Conservation (phyloP, 208 protist genomes). For the Porcisia deanei region DNA sequence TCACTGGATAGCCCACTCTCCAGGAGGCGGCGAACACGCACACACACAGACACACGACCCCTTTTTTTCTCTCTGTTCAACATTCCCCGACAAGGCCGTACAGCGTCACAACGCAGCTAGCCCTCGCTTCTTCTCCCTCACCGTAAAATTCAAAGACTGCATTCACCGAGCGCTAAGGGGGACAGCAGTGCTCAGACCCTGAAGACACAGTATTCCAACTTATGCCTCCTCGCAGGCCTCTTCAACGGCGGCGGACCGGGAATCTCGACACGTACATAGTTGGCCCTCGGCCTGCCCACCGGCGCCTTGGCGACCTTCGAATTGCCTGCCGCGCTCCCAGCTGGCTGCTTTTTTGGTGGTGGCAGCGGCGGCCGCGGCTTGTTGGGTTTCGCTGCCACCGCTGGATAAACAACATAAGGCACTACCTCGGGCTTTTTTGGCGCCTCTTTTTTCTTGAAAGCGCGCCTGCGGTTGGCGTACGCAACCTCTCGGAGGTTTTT, state of each 20-base stretch:
- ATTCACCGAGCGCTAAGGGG: neutral
- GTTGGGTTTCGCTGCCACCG: neutral
- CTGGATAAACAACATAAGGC: neutral
- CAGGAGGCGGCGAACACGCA: neutral
- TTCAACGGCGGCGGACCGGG: neutral
- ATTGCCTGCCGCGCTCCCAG: neutral
- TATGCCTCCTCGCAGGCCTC: neutral
- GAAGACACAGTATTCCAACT: slow-evolving; percentile 8
- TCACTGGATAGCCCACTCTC: no score
- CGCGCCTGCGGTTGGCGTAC: neutral
- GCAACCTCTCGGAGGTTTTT: slow-evolving; percentile 2
- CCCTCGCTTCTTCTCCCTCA: neutral
- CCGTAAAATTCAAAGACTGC: no score
- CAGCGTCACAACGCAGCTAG: neutral
- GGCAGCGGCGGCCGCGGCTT: neutral
- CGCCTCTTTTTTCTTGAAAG: neutral
- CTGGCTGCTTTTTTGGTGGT: neutral
- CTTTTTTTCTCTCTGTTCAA: neutral
- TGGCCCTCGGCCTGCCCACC: neutral
- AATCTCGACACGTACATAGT: neutral
- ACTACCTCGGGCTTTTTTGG: neutral
- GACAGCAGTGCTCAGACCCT: slow-evolving; percentile 11
- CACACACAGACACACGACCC: neutral
- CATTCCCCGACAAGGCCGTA: neutral
- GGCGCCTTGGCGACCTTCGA: neutral